Evolutionary conservation across 169 alveolate genomes (phyloP), one percentile per base, ranked within the genome.

Genomic region (Cryptosporidium ryanae): DNA sequence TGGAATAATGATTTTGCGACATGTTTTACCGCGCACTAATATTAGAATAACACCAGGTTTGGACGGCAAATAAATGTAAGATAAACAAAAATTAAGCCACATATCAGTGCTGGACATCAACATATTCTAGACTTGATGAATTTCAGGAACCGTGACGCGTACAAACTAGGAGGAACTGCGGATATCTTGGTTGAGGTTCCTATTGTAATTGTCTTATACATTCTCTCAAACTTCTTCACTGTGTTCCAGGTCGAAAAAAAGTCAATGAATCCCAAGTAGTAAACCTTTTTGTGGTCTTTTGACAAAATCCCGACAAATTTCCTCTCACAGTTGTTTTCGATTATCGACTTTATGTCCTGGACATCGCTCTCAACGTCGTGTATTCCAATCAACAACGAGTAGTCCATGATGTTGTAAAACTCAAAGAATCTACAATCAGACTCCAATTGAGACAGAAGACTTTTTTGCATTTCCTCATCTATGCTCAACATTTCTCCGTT

Each of bases 351-450:
- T n/a, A 76, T 76, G 34, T 76, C 63, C 31, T 3, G 54, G 38
- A 29, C 48, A 5, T 76, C 87, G 52, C 63, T 70, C 25, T 76
- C 44, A 6, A 76, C 87, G 65, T 94, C 71, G 90, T 96, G 98
- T 49, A 96, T 91, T 10, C 99, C 99, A 57, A 96, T 91, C 18
- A 96, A 93, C 48, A 95, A 92, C 46, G 98, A 95, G 90, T 96
- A 96, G 91, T 96, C 99, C 91, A 94, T 91, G 18, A 96, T 89
- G 34, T 92, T 91, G 32, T 94, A 92, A 65, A 89, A 89, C 57
- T 92, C 70, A 63, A 96, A 93, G 87, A 96, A 95, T 29, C 84
- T 52, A 17, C 93, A 92, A 90, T 96, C 98, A 23, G 84, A 66
- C 82, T 92, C 90, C 32, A 96, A 90, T 64, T 92, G 93, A 4